These are phyloP conservation scores for Chaetomiaceae sp. DNA, from an alignment of 2,329 filamentous ascomycete genomes.

Conservation along the genomic window DNA sequence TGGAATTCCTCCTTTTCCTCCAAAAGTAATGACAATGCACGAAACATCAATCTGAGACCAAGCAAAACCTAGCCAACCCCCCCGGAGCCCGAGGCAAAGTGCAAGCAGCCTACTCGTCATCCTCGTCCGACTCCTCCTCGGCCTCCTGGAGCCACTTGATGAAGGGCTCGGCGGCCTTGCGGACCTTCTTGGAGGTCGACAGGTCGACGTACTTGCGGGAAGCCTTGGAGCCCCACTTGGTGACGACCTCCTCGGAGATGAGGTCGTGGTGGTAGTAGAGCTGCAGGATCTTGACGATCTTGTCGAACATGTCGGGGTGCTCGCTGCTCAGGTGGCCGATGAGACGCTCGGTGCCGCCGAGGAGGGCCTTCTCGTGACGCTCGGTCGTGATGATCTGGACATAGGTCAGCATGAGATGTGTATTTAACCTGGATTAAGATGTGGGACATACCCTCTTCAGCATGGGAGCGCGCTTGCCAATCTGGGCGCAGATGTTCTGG, in stretches of 20 bases:
- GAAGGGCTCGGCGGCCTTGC: conserved; percentile 91
- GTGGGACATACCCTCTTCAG: conserved; percentile 69
- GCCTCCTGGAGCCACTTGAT: conserved; percentile 89
- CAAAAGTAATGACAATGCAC: background rate
- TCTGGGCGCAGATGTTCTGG: conserved; percentile 82
- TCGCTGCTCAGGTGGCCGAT: conserved; percentile 68
- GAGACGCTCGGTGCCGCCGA: conserved; percentile 92
- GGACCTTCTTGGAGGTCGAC: conserved; percentile 85
- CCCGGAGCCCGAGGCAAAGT: background rate
- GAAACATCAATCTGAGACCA: conserved; percentile 2
- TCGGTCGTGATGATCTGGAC: conserved; percentile 76
- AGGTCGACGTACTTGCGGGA: conserved; percentile 98
- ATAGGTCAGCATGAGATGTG: conserved; percentile 30
- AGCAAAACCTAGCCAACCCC: background rate
- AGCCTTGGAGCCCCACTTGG: conserved; percentile 87
- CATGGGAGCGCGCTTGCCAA: conserved; percentile 76
- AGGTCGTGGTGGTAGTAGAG: conserved; percentile 89
- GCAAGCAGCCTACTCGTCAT: conserved; percentile 28
- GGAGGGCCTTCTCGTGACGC: conserved; percentile 89
- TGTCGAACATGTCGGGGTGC: conserved; percentile 68
- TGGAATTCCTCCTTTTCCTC: background rate
- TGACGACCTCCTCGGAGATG: conserved; percentile 80
- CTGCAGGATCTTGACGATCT: conserved; percentile 82
- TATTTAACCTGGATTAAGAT: background rate
- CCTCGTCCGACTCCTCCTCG: conserved; percentile 63